These are phyloP conservation scores for Mollisiaceae sp. DNA, from an alignment of 2,329 filamentous ascomycete species.

Conservation along the genomic window DNA sequence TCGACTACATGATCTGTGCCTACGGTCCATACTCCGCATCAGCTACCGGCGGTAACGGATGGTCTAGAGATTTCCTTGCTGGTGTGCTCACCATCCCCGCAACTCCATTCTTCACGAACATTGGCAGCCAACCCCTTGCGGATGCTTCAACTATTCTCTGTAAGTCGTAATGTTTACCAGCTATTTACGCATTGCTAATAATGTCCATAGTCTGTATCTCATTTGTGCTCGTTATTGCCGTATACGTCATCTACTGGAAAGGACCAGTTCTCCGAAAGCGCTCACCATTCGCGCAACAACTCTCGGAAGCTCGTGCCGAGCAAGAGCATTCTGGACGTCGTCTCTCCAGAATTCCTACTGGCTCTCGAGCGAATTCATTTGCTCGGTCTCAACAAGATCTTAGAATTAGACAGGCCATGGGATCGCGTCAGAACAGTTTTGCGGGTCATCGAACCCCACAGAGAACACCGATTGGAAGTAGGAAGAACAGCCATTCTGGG, in stretches of 20 bases:
- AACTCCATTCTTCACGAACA: conserved; percentile 65
- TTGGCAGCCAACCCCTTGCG: conserved; percentile 58
- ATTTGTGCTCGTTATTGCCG: conserved; percentile 63
- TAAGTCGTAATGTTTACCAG: conserved; percentile 35
- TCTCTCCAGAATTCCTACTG: conserved; percentile 27
- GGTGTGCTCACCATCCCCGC: conserved; percentile 73
- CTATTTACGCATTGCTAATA: conserved; percentile 17
- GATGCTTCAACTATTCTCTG: conserved; percentile 68
- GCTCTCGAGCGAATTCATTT: conserved; percentile 33
- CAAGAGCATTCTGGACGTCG: conserved; percentile 17
- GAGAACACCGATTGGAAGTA: conserved; percentile 24
- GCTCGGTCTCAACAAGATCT: conserved; percentile 37
- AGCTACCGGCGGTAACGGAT: conserved; percentile 77
- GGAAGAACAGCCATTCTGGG: conserved; percentile 18
- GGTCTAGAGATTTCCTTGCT: conserved; percentile 74
- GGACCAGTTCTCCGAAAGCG: conserved; percentile 63
- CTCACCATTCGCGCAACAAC: conserved; percentile 68
- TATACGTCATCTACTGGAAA: conserved; percentile 71
- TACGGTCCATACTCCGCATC: conserved; percentile 77
- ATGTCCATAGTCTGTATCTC: conserved; percentile 55
- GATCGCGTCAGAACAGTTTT: conserved; percentile 32
- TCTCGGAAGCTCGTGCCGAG: conserved; percentile 49
- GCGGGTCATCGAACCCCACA: conserved; percentile 23
- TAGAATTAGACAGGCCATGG: conserved; percentile 31
- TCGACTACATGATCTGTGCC: conserved; percentile 78